Evolutionary conservation across 2,329 filamentous ascomycete species (phyloP).

Genomic region (Alternaria gaisen): DNA sequence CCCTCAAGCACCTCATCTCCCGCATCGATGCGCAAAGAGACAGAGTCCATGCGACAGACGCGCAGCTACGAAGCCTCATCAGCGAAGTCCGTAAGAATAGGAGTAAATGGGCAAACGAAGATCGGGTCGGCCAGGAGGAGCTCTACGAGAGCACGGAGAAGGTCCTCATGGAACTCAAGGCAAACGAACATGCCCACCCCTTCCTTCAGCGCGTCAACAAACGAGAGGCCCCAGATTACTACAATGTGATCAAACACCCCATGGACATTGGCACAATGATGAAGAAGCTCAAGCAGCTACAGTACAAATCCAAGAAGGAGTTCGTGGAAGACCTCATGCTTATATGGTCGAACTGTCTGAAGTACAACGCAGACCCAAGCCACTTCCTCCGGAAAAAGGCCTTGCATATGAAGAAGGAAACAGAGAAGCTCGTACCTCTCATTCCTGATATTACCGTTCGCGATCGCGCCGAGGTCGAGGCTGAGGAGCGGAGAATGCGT

Average conservation of each 20-base stretch:
- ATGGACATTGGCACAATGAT: slow-evolving; percentile 99
- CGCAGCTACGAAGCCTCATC: slow-evolving; percentile 89
- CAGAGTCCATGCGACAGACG: slow-evolving; percentile 89
- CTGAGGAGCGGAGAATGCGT: slow-evolving; percentile 75
- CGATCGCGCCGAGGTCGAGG: slow-evolving; percentile 91
- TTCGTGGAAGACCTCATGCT: slow-evolving; percentile 93
- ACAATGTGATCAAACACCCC: slow-evolving; percentile 90
- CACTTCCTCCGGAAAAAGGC: slow-evolving; percentile 92
- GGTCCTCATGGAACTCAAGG: slow-evolving; percentile 95
- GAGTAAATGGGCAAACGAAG: slow-evolving; percentile 98
- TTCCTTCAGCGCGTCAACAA: slow-evolving; percentile 96
- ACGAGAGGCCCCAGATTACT: slow-evolving; percentile 95
- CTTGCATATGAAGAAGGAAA: slow-evolving; percentile 95
- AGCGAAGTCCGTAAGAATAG: slow-evolving; percentile 97
- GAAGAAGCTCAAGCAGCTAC: slow-evolving; percentile 83
- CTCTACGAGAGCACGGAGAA: slow-evolving; percentile 97
- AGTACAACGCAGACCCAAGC: slow-evolving; percentile 89
- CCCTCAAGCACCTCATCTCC: slow-evolving; percentile 95
- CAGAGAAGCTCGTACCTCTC: slow-evolving; percentile 92
- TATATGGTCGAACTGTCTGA: slow-evolving; percentile 97
- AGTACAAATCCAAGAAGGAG: slow-evolving; percentile 78
- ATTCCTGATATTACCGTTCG: slow-evolving; percentile 93
- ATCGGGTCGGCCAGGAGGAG: slow-evolving; percentile 96
- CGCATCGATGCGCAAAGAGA: slow-evolving; percentile 93
- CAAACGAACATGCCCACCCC: slow-evolving; percentile 96